Percentiles rank a stretch among this genome's conserved stretches.
Conservation (phyloP, 805 yeast species). For the Candida pseudofarinosa region DNA sequence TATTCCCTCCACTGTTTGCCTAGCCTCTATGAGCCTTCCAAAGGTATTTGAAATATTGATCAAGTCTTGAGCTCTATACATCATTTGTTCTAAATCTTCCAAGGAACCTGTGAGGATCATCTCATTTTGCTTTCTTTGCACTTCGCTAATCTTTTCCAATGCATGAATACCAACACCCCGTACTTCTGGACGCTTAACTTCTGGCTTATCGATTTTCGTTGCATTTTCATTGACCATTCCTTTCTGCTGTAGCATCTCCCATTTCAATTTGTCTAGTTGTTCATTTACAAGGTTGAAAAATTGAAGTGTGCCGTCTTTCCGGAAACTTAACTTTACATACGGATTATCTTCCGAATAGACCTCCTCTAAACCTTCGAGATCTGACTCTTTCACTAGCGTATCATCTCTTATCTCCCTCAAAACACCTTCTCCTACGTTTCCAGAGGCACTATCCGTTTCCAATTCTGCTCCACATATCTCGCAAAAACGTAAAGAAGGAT, state of each 20-base stretch:
- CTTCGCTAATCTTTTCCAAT: constrained; percentile 54
- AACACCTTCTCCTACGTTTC: not conserved
- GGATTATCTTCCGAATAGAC: constrained; percentile 28
- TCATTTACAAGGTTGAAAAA: constrained; percentile 41
- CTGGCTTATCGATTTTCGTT: constrained; percentile 15
- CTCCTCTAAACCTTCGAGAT: constrained; percentile 24
- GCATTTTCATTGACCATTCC: constrained; percentile 38
- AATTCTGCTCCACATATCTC: constrained; percentile 77
- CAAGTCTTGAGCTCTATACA: constrained; percentile 75
- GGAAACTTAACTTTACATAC: constrained; percentile 68
- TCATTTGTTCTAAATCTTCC: constrained; percentile 69
- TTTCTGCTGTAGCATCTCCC: constrained; percentile 38
- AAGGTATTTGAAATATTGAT: constrained; percentile 52
- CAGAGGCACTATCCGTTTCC: constrained; percentile 3
- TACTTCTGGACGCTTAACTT: constrained; percentile 4
- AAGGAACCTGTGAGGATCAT: constrained; percentile 62
- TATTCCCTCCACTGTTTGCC: constrained; percentile 4
- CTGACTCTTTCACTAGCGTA: constrained; percentile 9
- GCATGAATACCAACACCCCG: constrained; percentile 63
- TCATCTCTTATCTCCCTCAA: constrained; percentile 12
- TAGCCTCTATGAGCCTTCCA: constrained; percentile 15
- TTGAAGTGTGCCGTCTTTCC: constrained; percentile 62
- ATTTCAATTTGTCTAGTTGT: constrained; percentile 44
- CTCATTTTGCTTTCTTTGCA: constrained; percentile 54
- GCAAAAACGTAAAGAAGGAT: constrained; percentile 70